Conservation (phyloP, 345 rosid species). For the Moringa oleifera region DNA sequence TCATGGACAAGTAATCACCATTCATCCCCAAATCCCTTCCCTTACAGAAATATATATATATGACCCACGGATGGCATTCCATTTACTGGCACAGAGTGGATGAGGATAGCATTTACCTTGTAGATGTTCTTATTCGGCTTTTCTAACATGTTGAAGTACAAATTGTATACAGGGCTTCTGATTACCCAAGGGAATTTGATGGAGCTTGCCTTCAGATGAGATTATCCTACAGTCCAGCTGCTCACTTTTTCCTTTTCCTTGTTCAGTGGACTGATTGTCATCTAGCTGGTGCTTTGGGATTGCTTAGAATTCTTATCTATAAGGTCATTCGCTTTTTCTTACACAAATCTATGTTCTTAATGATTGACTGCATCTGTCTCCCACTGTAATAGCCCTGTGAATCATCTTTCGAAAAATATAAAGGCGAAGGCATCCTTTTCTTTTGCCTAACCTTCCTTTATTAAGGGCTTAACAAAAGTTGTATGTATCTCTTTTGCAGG, state of each 20-base stretch:
- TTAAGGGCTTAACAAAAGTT: neutral
- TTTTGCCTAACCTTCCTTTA: neutral
- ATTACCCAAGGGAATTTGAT: slow-evolving; percentile 72
- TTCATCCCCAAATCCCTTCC: no score
- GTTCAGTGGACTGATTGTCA: slow-evolving; percentile 94
- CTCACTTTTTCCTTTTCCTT: slow-evolving; percentile 80
- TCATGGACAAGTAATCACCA: no score
- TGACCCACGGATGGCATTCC: no score
- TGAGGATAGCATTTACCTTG: no score
- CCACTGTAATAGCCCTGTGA: neutral
- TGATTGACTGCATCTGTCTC: neutral
- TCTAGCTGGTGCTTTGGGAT: slow-evolving; percentile 84
- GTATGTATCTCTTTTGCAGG: slow-evolving; percentile 33
- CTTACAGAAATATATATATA: no score
- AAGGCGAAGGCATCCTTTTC: neutral
- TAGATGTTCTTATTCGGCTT: neutral
- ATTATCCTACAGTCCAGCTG: slow-evolving; percentile 86
- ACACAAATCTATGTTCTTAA: neutral
- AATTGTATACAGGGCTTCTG: slow-evolving; percentile 64
- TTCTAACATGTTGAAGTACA: neutral
- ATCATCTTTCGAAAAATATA: neutral
- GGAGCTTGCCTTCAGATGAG: slow-evolving; percentile 97
- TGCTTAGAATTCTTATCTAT: slow-evolving; percentile 81
- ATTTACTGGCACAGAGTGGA: no score
- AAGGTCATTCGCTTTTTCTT: slow-evolving; percentile 42